phyloP scores from a whole-genome alignment of 169 alveolate genomes.

The Neospora caninum region DNA sequence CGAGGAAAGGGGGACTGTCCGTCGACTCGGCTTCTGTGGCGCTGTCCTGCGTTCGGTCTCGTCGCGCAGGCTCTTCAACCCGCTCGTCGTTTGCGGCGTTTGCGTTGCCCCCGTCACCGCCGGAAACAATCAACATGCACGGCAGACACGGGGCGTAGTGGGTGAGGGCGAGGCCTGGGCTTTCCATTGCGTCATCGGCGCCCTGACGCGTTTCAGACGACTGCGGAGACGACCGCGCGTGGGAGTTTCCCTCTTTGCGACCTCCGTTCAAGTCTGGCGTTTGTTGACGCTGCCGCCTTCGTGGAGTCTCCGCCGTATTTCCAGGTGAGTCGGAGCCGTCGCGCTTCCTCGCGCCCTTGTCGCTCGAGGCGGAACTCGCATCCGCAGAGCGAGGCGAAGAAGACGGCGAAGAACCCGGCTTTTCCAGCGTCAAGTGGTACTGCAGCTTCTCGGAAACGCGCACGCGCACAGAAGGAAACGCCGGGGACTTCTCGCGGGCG shows the following conservation, averaged over 20 bases:
- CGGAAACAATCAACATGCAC: neutral
- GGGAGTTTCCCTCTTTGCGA: neutral
- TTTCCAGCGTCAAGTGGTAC: neutral
- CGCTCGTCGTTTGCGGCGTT: neutral
- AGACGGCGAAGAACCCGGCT: neutral
- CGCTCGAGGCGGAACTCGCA: no score
- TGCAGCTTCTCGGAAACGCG: slow-evolving; percentile 17
- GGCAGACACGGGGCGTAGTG: slow-evolving; percentile 60
- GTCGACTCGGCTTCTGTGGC: neutral
- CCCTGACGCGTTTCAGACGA: neutral
- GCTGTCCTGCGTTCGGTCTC: neutral
- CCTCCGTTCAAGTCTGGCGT: neutral
- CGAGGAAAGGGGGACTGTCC: neutral
- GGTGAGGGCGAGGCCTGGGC: slow-evolving; percentile 52
- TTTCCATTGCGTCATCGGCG: neutral
- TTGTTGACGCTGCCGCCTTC: neutral
- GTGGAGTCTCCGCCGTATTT: neutral
- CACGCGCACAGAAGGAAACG: neutral
- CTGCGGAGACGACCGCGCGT: neutral
- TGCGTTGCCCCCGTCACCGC: neutral
- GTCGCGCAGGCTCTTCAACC: neutral
- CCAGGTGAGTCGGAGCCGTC: neutral
- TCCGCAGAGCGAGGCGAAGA: no score
- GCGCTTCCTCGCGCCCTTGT: no score
- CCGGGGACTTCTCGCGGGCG: neutral